Evolutionary conservation across 78 protist species (phyloP), one percentile per base, ranked within the genome.

Genomic region (Protostelium mycophagum): DNA sequence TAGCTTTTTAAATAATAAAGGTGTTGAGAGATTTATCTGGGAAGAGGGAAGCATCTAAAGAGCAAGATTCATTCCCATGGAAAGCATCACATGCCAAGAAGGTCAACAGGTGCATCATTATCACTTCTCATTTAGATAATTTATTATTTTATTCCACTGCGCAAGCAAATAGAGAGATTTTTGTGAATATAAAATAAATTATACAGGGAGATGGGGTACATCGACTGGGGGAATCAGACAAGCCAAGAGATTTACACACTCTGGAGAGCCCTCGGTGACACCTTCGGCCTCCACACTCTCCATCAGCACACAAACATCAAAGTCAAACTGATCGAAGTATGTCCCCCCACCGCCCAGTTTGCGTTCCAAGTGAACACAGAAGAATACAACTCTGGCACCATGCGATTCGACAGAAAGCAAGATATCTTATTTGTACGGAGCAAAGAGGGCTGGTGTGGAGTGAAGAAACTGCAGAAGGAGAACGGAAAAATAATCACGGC

Each of bases 371-470:
- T 73, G 28, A 73, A 1, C 28, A 29, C 34, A 35, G 1, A 1
- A 86, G 39, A 34, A 31, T 88, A 0, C 39, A 39, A 83, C 36
- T 28, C 1, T 51, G 85, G 84, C 28, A 88, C 34, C 51, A 31
- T 83, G 36, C 83, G 85, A 16, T 85, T 39, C 73, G 86, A 89
- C 31, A 16, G 25, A 0, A 36, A 37, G 34, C 0, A 38, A 28
- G 63, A 35, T 25, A 83, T 92, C 28, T 83, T 92, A 86, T 92
- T 91, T 90, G 37, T 89, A 0, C 38, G 85, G 84, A 39, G 91
- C 36, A 51, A 29, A 31, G 94, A 88, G 83, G 94, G 94, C 39
- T 92, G 94, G 94, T 34, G 85, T 36, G 94, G 91, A 9, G 28
- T 92, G 5, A 63, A 63, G 0, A 38, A 86, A 29, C 29, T 89